A percentile compares a stretch with the other conserved stretches of the same genome.
These are phyloP conservation scores for Podaxis sp. DNA, from an alignment of 768 basidiomycete species.

Conservation along the genomic window DNA sequence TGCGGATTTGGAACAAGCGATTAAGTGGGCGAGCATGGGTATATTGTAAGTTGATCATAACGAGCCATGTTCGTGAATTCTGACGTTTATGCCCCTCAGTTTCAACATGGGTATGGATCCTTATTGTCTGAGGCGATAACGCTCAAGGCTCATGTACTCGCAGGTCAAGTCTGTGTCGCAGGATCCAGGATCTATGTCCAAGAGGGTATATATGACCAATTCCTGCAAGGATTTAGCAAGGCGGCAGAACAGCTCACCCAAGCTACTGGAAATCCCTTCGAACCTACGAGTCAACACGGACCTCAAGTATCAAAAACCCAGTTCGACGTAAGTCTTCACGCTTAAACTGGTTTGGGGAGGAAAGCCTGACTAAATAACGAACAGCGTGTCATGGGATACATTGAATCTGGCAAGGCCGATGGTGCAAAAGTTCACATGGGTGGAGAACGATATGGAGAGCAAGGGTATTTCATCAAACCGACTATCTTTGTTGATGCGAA, in stretches of 20 bases:
- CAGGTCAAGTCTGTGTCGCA: conserved; percentile 74
- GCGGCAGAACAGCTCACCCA: conserved; percentile 49
- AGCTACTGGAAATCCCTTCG: conserved; percentile 68
- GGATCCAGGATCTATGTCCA: conserved; percentile 89
- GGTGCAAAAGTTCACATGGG: conserved; percentile 19
- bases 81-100: background rate
- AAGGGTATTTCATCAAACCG: conserved; percentile 67
- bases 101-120: conserved; percentile 5
- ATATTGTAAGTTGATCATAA: conserved; percentile 53
- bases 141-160: background rate
- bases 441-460: conserved; percentile 18
- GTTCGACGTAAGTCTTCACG: conserved; percentile 30
- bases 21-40: conserved; percentile 64
- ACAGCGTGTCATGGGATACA: conserved; percentile 31
- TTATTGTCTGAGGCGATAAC: background rate
- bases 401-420: conserved; percentile 37
- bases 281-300: conserved; percentile 58
- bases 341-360: background rate
- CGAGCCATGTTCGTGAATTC: background rate
- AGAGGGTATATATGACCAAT: conserved; percentile 75
- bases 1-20: conserved; percentile 63
- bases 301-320: conserved; percentile 78
- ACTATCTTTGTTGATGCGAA: conserved; percentile 73
- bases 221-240: conserved; percentile 61
- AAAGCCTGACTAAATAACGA: background rate